Conservation (phyloP, 1,139 yeast species). For the Suhomyces bribrorum region DNA sequence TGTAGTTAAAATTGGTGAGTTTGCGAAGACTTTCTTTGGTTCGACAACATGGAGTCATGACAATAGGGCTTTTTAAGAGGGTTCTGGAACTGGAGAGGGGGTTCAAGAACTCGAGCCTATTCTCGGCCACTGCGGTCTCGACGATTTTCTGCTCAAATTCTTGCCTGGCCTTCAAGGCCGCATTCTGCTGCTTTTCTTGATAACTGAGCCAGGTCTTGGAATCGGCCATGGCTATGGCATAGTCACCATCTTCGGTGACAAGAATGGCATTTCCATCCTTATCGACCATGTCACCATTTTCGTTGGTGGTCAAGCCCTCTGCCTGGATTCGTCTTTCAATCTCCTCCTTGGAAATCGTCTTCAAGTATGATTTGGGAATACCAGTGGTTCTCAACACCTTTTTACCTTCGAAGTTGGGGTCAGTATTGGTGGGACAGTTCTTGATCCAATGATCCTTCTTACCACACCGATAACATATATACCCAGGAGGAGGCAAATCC, state of each 20-base stretch:
- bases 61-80: constrained; percentile 66
- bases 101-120: constrained; percentile 49
- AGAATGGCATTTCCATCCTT: constrained; percentile 70
- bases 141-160: constrained; percentile 42
- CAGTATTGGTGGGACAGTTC: constrained; percentile 91
- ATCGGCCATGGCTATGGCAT: constrained; percentile 93
- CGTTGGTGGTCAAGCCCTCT: constrained; percentile 43
- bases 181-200: constrained; percentile 65
- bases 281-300: constrained; percentile 53
- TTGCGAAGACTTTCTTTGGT: constrained; percentile 58
- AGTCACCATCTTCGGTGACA: constrained; percentile 93
- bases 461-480: constrained; percentile 95
- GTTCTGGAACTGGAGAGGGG: constrained; percentile 63
- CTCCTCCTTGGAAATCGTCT: constrained; percentile 60
- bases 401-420: constrained; percentile 92
- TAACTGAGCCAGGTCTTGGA: constrained; percentile 87
- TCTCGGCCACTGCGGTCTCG: constrained; percentile 41
- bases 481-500: constrained; percentile 91
- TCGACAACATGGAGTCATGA: constrained; percentile 83
- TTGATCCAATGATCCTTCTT: constrained; percentile 96
- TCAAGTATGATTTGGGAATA: constrained; percentile 90
- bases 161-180: constrained; percentile 49
- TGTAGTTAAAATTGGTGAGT: constrained; percentile 39
- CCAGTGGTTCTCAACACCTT: constrained; percentile 93
- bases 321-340: constrained; percentile 59